phyloP scores from a whole-genome alignment of 1,284 basidiomycete genomes.

The Austropuccinia psidii region DNA sequence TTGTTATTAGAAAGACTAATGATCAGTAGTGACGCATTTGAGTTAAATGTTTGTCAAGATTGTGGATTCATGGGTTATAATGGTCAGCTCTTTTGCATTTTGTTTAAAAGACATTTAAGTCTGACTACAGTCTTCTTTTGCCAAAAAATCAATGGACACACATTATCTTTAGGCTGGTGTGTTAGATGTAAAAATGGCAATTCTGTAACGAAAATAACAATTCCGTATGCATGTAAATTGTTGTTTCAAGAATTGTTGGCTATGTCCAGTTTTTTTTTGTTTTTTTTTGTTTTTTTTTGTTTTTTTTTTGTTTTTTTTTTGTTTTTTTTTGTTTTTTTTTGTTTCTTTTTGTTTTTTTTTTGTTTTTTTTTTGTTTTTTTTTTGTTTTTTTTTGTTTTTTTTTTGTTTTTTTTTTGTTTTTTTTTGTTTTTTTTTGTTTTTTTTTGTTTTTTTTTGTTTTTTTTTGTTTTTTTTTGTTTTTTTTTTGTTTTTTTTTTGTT shows the following conservation, averaged over 20 bases:
- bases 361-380: not conserved
- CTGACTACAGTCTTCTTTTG: slow-evolving; percentile 53
- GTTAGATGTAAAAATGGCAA: slow-evolving; percentile 81
- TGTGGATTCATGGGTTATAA: slow-evolving; percentile 97
- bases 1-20: slow-evolving; percentile 90
- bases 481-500: not conserved
- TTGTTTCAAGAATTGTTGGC: slow-evolving; percentile 80
- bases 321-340: not conserved
- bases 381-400: too few species aligned
- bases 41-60: slow-evolving; percentile 87
- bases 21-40: slow-evolving; percentile 80
- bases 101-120: not conserved
- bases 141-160: slow-evolving; percentile 43
- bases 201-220: slow-evolving; percentile 89
- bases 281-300: slow-evolving; percentile 39
- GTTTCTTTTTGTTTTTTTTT: not conserved
- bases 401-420: too few species aligned
- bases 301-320: slow-evolving; percentile 4
- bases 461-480: not conserved
- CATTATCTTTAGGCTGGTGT: slow-evolving; percentile 40
- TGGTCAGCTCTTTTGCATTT: slow-evolving; percentile 48
- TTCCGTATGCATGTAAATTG: slow-evolving; percentile 95
- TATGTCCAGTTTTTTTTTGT: not conserved
- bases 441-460: not conserved
- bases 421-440: not conserved